Evolutionary conservation across 495 filamentous ascomycete genomes (phyloP).

Genomic region (Poronia punctata): DNA sequence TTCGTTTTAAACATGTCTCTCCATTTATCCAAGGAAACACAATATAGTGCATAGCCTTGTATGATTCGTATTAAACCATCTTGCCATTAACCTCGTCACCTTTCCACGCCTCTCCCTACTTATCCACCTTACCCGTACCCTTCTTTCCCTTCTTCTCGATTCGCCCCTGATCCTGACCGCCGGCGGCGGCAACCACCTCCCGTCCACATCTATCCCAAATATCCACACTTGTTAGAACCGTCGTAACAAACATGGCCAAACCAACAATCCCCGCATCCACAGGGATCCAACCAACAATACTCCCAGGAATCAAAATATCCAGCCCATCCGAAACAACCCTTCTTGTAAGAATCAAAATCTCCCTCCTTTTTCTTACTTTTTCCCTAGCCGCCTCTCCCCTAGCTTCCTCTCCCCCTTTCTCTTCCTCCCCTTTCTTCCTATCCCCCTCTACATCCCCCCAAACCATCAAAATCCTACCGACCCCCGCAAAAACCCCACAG

Average conservation of each 20-base stretch:
- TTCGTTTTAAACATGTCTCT: no score
- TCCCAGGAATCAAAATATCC: no score
- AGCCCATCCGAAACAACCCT: no score
- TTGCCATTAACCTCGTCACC: no score
- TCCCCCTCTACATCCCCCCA: slow-evolving; percentile 6
- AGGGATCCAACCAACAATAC: not conserved
- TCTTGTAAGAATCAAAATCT: no score
- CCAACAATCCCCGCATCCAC: slow-evolving; percentile 27
- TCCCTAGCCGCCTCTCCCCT: not conserved
- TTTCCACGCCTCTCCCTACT: no score
- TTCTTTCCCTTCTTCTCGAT: no score
- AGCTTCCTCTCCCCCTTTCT: not conserved
- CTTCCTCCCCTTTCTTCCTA: slow-evolving; percentile 3
- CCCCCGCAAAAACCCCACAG: slow-evolving; percentile 19
- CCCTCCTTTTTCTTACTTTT: no score
- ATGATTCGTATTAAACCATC: no score
- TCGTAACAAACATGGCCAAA: slow-evolving; percentile 49
- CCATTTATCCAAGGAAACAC: no score
- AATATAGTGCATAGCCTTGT: no score
- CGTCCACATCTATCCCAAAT: slow-evolving; percentile 49
- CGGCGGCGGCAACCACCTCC: slow-evolving; percentile 22
- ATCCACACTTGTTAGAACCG: slow-evolving; percentile 47
- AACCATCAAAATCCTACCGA: slow-evolving; percentile 18
- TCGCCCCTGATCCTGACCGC: slow-evolving; percentile 1
- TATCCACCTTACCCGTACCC: no score